Base-by-base conservation (phyloP, 768 basidiomycete genomes). In the Bullera alba region DNA sequence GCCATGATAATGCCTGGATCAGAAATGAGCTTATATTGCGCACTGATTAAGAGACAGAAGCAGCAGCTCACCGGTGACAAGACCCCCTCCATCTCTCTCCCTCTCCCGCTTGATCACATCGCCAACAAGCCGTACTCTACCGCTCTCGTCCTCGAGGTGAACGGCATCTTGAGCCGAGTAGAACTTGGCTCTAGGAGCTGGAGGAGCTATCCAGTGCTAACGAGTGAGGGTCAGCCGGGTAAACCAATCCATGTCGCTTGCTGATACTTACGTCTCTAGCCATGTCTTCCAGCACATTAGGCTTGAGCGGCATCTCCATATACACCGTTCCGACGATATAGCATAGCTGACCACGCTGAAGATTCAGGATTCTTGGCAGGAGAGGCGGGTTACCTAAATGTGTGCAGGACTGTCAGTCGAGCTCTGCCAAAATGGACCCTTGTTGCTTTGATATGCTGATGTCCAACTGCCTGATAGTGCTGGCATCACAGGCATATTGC, bases 301-400 rank as follows among this genome's bases (percentile, higher is more conserved):
- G 93, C 67, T 99, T 99, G 45, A 97, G 77, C 7, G 91, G 88
- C 95, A 99, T 99, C 53, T 99, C 91, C 83, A 97, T 85, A 71
- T 96, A 99, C 5, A 96, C 83, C 0, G 95, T 99, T 3, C 95
- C 95, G 47, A 95, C 76, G 54, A 97, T 80, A 71, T 85, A 96
- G 72, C 90, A 95, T 48, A 93, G 76, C 61, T 85, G 77, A 0
- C 85, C 84, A 60, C 88, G 86, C 39, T 82, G 75, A 6, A 97
- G 84, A 51, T 97, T 93, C 3, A 65, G 44, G 37, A 54, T 56
- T 29, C 54, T 21, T 27, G 63, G 53, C n/a, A 59, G 30, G 6
- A 57, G 29, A 45, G 54, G 48, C 42, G 52, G 50, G 56, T 56
- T 52, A 19, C 60, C 53, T 57, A 42, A 10, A 29, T 37, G 21